Base-by-base conservation (phyloP, 1,284 basidiomycete genomes). In the Prillingera fragicola region DNA sequence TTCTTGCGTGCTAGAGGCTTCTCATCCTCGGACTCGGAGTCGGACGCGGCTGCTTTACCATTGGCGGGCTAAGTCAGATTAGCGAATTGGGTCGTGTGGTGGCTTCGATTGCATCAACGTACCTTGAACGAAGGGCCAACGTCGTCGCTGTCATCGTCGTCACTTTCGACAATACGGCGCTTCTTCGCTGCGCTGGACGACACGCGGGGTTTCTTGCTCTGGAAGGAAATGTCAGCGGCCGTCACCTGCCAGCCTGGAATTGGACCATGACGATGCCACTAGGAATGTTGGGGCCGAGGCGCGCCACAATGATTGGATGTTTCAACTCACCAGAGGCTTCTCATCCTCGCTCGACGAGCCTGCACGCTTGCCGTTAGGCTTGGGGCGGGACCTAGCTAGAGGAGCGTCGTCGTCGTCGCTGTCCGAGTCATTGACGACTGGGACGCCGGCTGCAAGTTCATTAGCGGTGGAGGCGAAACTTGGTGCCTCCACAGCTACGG, bases 1-100 rank as follows among this genome's bases (percentile, higher is more conserved):
- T 69, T 41, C 50, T 74, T 72, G 31, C 72, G 67, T n/a, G 75
- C 77, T 33, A 84, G 75, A 10, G 82, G 79, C 59, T 75, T 74
- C 62, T 85, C 82, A 60, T 85, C 82, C 69, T 84, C 53, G 10
- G 57, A 56, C 14, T 45, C 41, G 10, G 41, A 41, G 37, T 53
- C 55, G 8, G 48, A 43, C 22, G 38, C 41, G 12, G 9, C 8
- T 10, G 32, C n/a, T n/a, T n/a, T n/a, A n/a, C n/a, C n/a, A n/a
- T n/a, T n/a, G n/a, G n/a, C n/a, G n/a, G n/a, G n/a, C n/a, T n/a
- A 18, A 8, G n/a, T 13, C 8, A n/a, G 7, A 8, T 8, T 8
- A 33, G 32, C 8, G 19, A 12, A 24, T 48, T 39, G 28, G 40
- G 26, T 35, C 57, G 60, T 3, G 43, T 24, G 29, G 54, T 41